Conservation (phyloP, 129 eudicot genomes). For the carrot (Daucus carota) region DH1_v3.0 NC_030386.2:4526001-4526500, state of each 20-base stretch:
- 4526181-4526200: slow-evolving; percentile 1
- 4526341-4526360: slow-evolving; percentile 1
- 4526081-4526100: background rate
- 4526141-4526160: background rate
- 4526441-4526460: too few species aligned
- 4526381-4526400: too few species aligned
- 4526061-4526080: background rate
- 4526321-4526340: slow-evolving; percentile 4
- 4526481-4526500: too few species aligned
- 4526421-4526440: too few species aligned
- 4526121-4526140: background rate
- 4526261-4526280: background rate
- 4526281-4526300: background rate
- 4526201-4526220: background rate
- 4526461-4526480: too few species aligned
- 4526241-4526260: background rate
- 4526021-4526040: too few species aligned
- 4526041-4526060: too few species aligned
- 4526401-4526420: too few species aligned
- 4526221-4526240: background rate
- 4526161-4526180: background rate
- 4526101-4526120: background rate
- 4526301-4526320: background rate
- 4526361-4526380: background rate
- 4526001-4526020: background rate